These are phyloP conservation scores for Metarhizium album DNA, from an alignment of 2,329 filamentous ascomycete species.

Conservation along the genomic window DNA sequence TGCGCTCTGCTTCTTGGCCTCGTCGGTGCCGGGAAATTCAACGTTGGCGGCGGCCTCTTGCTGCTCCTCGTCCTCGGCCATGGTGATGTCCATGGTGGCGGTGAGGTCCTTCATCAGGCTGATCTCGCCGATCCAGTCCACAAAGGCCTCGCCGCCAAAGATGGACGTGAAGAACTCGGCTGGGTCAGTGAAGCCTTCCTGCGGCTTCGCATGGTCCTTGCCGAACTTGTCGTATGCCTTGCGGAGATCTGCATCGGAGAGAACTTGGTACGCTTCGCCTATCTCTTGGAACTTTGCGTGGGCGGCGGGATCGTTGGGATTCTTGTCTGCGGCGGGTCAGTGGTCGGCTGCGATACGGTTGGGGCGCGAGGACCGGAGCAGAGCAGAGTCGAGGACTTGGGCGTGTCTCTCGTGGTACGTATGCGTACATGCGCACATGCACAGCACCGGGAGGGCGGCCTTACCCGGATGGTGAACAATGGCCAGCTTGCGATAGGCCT, in stretches of 20 bases:
- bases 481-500: slow-evolving; percentile 88
- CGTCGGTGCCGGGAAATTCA: slow-evolving; percentile 47
- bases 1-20: slow-evolving; percentile 45
- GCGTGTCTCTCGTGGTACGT: not conserved
- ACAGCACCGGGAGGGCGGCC: slow-evolving; percentile 14
- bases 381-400: slow-evolving; percentile 4
- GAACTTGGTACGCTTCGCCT: slow-evolving; percentile 64
- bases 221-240: slow-evolving; percentile 94
- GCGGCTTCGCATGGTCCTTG: slow-evolving; percentile 86
- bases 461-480: slow-evolving; percentile 84
- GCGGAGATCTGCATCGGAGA: slow-evolving; percentile 78
- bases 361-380: too few relatives aligned
- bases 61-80: slow-evolving; percentile 58
- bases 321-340: slow-evolving; percentile 60
- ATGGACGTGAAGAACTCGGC: slow-evolving; percentile 98
- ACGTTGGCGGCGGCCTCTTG: slow-evolving; percentile 33
- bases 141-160: slow-evolving; percentile 91
- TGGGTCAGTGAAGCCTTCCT: slow-evolving; percentile 88
- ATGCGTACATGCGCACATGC: not conserved
- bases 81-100: slow-evolving; percentile 96
- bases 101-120: slow-evolving; percentile 97
- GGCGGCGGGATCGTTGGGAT: slow-evolving; percentile 88
- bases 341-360: not conserved
- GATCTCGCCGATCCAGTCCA: slow-evolving; percentile 96
- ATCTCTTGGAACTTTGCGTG: slow-evolving; percentile 91